Evolutionary conservation across 345 rosid species (phyloP), one percentile per base, ranked within the genome.

Genomic region (Pistacia vera): DNA sequence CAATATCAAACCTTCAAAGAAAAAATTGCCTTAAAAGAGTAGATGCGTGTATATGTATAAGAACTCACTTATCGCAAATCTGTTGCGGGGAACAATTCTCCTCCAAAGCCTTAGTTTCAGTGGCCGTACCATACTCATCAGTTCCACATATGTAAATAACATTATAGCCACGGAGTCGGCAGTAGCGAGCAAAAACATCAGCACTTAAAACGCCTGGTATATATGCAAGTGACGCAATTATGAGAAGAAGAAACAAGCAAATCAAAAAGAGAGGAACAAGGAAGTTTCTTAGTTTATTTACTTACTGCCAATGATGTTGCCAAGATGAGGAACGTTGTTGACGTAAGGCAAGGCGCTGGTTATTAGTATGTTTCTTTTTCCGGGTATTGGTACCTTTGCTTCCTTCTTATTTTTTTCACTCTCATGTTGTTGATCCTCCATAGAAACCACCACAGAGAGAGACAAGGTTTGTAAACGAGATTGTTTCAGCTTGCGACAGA

Each of bases 281-380:
- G 46, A 33, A 63, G 16, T 4, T 16, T 1, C 14, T 16, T 33
- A 13, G 66, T 36, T 63, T 63, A 13, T 63, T 30, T 59, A 60
- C 0, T 65, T 2, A 67, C 71, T 33, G 59, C 83, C 86, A 25
- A 83, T 77, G 71, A 83, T 83, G 70, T 83, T 83, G 61, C 83
- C 83, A 18, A 83, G 86, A 25, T 83, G 86, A 74, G 86, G 86
- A 17, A 83, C 81, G 83, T 83, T 80, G 48, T 83, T 83, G 75
- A 83, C 83, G 12, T 83, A 83, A 65, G 86, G 86, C 71, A 83
- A 68, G 14, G 86, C 86, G 54, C 83, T 80, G 12, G 86, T 83
- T 44, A 83, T 80, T 44, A 83, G 79, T 17, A 83, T 70, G 81
- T 83, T 83, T 48, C 83, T 61, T 74, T 80, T 74, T 44, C 83